phyloP scores from a whole-genome alignment of 2,329 filamentous ascomycete genomes.

The Aspergillus caelatus region DNA sequence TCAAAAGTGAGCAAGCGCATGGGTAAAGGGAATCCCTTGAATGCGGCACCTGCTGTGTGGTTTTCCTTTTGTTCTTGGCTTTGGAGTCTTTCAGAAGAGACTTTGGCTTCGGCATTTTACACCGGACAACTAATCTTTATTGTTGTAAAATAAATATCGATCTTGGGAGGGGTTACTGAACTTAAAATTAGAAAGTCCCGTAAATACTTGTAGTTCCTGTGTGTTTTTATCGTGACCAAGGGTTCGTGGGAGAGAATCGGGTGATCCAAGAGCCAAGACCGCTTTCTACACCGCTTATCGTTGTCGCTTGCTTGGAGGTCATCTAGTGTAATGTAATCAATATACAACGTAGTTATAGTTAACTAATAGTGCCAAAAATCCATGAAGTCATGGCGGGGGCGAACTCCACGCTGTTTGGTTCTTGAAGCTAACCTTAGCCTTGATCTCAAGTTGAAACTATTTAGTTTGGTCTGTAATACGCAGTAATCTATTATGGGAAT shows the following conservation, averaged over 20 bases:
- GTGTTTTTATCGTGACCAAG: not conserved
- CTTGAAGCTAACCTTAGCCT: not conserved
- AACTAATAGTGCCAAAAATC: not conserved
- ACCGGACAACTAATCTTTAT: not conserved
- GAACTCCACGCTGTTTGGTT: not conserved
- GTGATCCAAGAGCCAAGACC: not conserved
- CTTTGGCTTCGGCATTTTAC: slow-evolving; percentile 44
- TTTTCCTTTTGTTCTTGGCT: slow-evolving; percentile 42
- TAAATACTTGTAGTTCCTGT: not conserved
- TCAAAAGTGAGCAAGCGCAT: slow-evolving; percentile 6
- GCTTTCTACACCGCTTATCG: slow-evolving; percentile 3
- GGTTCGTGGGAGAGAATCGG: not conserved
- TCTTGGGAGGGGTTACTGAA: not conserved
- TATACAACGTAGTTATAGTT: not conserved
- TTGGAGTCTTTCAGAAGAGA: slow-evolving; percentile 46
- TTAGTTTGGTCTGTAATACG: not conserved
- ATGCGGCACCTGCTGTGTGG: slow-evolving; percentile 39
- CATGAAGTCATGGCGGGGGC: not conserved
- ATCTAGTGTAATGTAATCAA: not conserved
- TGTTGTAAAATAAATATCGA: not conserved
- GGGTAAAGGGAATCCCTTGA: not conserved
- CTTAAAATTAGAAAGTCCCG: not conserved
- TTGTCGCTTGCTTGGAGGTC: not conserved
- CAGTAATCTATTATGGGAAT: not conserved
- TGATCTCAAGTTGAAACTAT: not conserved